Evolutionary conservation across 2,329 filamentous ascomycete genomes (phyloP).

Genomic region (Fusarium sarcochroum): DNA sequence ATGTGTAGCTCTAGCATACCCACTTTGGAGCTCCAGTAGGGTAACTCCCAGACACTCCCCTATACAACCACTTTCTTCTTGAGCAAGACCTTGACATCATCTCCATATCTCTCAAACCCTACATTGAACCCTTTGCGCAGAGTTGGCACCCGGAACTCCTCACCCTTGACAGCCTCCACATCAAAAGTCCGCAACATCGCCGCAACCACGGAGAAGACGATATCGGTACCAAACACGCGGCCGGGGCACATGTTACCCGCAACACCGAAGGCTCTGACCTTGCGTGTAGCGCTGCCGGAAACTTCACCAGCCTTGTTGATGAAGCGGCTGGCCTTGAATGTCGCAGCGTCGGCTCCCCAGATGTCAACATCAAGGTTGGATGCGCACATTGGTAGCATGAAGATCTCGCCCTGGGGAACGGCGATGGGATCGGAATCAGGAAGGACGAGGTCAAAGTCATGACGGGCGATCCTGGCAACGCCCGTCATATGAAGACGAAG

Average conservation of each 20-base stretch:
- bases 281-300: constrained; percentile 41
- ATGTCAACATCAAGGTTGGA: constrained; percentile 48
- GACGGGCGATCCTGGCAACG: constrained; percentile 49
- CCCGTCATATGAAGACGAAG: constrained; percentile 52
- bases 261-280: constrained; percentile 51
- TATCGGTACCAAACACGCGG: constrained; percentile 50
- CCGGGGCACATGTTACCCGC: constrained; percentile 53
- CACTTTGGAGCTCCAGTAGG: background rate
- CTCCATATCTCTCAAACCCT: constrained; percentile 51
- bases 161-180: constrained; percentile 35
- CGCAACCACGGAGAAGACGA: constrained; percentile 48
- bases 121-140: constrained; percentile 48
- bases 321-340: constrained; percentile 50
- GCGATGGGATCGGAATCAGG: constrained; percentile 36
- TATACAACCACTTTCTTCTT: constrained; percentile 26
- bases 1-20: background rate
- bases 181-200: constrained; percentile 49
- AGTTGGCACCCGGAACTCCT: constrained; percentile 41
- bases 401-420: constrained; percentile 49
- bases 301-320: constrained; percentile 43
- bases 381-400: constrained; percentile 52
- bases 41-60: too few relatives aligned
- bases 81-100: constrained; percentile 48
- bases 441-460: constrained; percentile 46
- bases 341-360: constrained; percentile 49